Percentiles rank a stretch among this genome's conserved stretches.
Conservation (phyloP, 2,329 filamentous ascomycete genomes). For the Massarina eburnea region DNA sequence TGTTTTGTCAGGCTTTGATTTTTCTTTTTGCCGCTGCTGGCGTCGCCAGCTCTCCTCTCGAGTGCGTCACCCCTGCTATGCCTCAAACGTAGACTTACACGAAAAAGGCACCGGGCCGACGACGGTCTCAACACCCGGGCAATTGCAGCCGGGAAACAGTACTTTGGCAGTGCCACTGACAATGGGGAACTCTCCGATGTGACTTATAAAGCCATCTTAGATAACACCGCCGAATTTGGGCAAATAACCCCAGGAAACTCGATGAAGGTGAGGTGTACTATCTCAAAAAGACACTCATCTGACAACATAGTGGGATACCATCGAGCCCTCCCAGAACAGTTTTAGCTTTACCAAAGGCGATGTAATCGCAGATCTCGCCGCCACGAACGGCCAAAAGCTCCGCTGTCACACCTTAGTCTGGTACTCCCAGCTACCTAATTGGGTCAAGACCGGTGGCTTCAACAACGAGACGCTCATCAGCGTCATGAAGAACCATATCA, state of each 20-base stretch:
- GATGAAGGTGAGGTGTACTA: slow-evolving; percentile 16
- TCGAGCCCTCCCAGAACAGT: slow-evolving; percentile 28
- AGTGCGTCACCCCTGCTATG: slow-evolving; percentile 5
- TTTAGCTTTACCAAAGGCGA: slow-evolving; percentile 35
- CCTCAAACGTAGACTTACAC: slow-evolving; percentile 7
- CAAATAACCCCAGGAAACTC: slow-evolving; percentile 25
- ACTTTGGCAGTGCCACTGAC: slow-evolving; percentile 31
- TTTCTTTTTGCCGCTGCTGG: slow-evolving; percentile 18
- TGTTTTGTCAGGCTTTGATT: slow-evolving; percentile 12
- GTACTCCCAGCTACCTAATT: slow-evolving; percentile 45
- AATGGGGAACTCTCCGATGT: slow-evolving; percentile 22
- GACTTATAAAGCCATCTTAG: slow-evolving; percentile 17
- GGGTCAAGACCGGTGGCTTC: slow-evolving; percentile 32
- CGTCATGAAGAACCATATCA: slow-evolving; percentile 48
- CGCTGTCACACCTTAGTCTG: slow-evolving; percentile 48
- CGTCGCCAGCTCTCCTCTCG: slow-evolving; percentile 13
- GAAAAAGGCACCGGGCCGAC: slow-evolving; percentile 14
- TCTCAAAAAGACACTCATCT: background rate
- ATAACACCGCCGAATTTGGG: slow-evolving; percentile 27
- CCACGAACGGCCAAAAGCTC: slow-evolving; percentile 35
- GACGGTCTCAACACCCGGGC: slow-evolving; percentile 27
- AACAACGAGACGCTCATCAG: slow-evolving; percentile 45
- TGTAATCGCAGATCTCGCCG: slow-evolving; percentile 28
- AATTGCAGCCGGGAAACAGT: slow-evolving; percentile 22
- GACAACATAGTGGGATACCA: slow-evolving; percentile 31